Evolutionary conservation across 1,139 yeast species (phyloP), one percentile per base, ranked within the genome.

Genomic region (Lodderomyces margitis): DNA sequence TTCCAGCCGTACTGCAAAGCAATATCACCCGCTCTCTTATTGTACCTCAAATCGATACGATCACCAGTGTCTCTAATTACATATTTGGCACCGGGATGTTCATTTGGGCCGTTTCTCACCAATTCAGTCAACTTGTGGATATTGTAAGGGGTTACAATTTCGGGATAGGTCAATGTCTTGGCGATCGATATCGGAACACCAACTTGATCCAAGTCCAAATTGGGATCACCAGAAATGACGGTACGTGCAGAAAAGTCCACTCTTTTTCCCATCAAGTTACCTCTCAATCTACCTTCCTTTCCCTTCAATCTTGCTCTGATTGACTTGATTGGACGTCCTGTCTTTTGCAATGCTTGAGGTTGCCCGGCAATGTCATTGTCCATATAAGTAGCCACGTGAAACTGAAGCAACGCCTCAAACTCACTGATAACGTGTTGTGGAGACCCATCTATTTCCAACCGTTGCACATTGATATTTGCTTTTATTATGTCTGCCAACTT

Each of bases 351-450:
- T 32, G 99, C 98, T 65, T 92, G 98, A 0, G 98, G 99, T 68
- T 92, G 98, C 49, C 99, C 98, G n/a, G 98, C 98, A 67, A 92
- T 92, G 70, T 92, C 98, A 61, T 92, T 92, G 68, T 92, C 98
- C 99, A 92, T 92, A 63, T 92, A 92, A 1, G 99, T 92, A n/a
- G 99, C 98, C 39, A 94, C 98, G 58, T 92, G 98, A 65, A 89
- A 94, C 61, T 94, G 99, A 47, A 94, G 74, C 54, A 94, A 78
- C 34, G 96, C 87, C 62, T 94, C 98, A 58, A 94, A 92, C 66
- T 94, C 99, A 61, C 88, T 87, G 53, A 92, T 85, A 39, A 94
- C 98, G 63, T 94, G 98, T 55, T 94, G 97, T 10, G 99, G 98
- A 2, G 98, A 95, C 52, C 98, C 98, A 62, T 94, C 98, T 77